A percentile compares a stretch with the other conserved stretches of the same genome.
phyloP scores from a whole-genome alignment of 148 eudicot genomes.

The Euryodendron excelsum region DNA sequence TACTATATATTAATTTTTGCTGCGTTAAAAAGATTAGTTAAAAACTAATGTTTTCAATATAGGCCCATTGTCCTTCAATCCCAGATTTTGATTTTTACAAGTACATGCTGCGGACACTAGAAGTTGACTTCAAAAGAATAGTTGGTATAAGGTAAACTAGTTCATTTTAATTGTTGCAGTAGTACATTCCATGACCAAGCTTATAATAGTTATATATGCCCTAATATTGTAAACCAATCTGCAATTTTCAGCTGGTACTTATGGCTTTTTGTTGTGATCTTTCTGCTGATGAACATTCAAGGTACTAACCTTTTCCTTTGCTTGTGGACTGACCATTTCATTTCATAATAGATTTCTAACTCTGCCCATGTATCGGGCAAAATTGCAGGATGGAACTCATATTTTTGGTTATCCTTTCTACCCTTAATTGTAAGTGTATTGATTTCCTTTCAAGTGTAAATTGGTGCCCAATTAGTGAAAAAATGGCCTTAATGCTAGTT shows the following conservation, averaged over 20 bases:
- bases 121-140: slow-evolving; percentile 75
- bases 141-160: slow-evolving; percentile 73
- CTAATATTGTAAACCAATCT: slow-evolving; percentile 8
- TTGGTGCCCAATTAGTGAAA: not conserved
- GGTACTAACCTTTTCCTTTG: slow-evolving; percentile 37
- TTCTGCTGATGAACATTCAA: slow-evolving; percentile 70
- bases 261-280: slow-evolving; percentile 93
- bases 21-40: not conserved
- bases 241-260: slow-evolving; percentile 78
- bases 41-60: not conserved
- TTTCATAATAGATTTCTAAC: not conserved
- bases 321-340: not conserved
- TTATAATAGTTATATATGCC: not conserved
- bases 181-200: not conserved
- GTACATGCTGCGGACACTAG: slow-evolving; percentile 80
- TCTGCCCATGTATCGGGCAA: not conserved
- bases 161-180: not conserved
- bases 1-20: not conserved
- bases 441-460: not conserved
- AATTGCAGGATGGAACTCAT: slow-evolving; percentile 84
- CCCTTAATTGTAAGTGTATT: slow-evolving; percentile 68
- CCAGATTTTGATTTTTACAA: slow-evolving; percentile 66
- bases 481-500: not conserved
- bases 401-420: slow-evolving; percentile 85
- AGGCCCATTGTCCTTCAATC: slow-evolving; percentile 63